These are phyloP conservation scores for Phyllostachys edulis DNA, from an alignment of 176 grass and related monocot species.

Conservation along the genomic window DNA sequence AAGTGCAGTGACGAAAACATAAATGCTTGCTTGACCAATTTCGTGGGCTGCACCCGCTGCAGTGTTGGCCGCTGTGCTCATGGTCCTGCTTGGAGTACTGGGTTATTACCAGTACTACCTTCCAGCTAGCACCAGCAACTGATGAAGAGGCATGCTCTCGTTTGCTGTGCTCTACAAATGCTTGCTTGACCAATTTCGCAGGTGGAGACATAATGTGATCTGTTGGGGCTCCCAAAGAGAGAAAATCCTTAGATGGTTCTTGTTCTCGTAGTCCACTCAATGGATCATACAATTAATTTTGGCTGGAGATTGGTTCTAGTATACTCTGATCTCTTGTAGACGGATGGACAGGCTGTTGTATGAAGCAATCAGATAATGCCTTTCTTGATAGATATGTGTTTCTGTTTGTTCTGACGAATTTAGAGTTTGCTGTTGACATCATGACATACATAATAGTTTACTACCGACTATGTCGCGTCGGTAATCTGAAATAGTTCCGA, in stretches of 20 bases:
- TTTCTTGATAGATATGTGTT: background rate
- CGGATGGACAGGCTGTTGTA: background rate
- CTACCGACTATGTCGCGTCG: background rate
- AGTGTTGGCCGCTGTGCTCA: constrained; percentile 15
- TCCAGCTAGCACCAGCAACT: constrained; percentile 37
- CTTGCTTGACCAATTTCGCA: constrained; percentile 38
- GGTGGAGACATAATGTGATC: constrained; percentile 8
- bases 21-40: constrained; percentile 46
- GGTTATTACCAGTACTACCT: constrained; percentile 66
- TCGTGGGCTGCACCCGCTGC: constrained; percentile 50
- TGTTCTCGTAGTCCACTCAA: background rate
- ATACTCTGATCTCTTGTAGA: background rate
- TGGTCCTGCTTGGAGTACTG: constrained; percentile 44
- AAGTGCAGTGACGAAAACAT: constrained; percentile 26
- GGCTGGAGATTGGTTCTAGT: background rate
- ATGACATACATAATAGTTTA: background rate
- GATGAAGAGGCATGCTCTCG: background rate
- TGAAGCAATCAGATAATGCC: background rate
- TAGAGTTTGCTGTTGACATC: background rate
- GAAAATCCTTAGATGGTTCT: too few relatives aligned
- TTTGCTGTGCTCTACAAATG: background rate
- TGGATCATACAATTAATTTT: background rate
- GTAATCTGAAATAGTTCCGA: background rate
- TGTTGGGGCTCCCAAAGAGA: background rate
- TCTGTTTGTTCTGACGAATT: too few relatives aligned